Base-by-base conservation (phyloP, 2,329 filamentous ascomycete genomes). In the Colletotrichum liriopes region DNA sequence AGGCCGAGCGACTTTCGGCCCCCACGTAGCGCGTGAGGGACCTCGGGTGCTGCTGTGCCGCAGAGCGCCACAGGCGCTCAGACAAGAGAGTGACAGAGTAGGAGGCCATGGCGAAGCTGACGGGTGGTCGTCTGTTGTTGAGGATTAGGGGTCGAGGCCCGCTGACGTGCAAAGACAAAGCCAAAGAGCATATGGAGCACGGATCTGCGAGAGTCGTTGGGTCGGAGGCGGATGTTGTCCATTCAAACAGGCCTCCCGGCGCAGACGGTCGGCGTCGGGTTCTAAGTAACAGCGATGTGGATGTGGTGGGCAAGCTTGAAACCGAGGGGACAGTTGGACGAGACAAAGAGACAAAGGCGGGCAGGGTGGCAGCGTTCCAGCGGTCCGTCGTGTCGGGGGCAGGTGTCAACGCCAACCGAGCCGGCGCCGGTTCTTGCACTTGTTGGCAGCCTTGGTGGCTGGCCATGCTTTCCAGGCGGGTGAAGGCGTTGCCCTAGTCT, bases 1-100 rank as follows among this genome's bases (percentile, higher is more conserved):
- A 63, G n/a, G 49, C 68, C 56, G 59, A 64, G 52, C 58, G 65
- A 59, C 20, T 59, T 54, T 26, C n/a, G 59, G 65, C 65, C 69
- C 65, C 69, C 65, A 59, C 47, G 65, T 55, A 60, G 23, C 14
- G 58, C n/a, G 37, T 23, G 45, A 66, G 62, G 47, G 55, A 54
- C 59, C 47, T 54, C 52, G 59, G 60, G 32, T 47, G 54, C 39
- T 65, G 52, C 54, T 69, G 60, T 70, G 70, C 59, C 66, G 66
- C 65, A 55, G 55, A 29, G 45, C 26, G 41, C 62, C 47, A 47
- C 37, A 60, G 23, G 43, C 35, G 52, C 69, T 65, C 62, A 54
- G 70, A 64, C 45, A 54, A 58, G 56, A 39, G 18, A 51, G 37
- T 43, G 37, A 54, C 26, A 12, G 26, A 63, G 37, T 3, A 29